Percentiles rank a stretch among this genome's conserved stretches.
Conservation (phyloP, 495 filamentous ascomycete species). For the Xylaria acuta region DNA sequence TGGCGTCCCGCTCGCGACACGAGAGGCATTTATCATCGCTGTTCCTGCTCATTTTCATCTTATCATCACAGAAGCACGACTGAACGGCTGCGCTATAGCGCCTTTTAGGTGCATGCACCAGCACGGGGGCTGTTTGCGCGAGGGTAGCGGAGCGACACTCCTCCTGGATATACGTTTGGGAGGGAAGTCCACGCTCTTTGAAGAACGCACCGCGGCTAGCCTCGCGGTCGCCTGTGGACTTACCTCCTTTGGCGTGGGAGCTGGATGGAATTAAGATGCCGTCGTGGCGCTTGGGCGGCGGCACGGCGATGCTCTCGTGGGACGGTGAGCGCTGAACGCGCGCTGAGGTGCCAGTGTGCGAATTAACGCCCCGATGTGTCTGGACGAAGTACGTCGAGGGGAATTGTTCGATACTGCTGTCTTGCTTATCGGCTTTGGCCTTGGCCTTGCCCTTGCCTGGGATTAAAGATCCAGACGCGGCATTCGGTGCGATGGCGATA, state of each 20-base stretch:
- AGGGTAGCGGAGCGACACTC: constrained; percentile 14
- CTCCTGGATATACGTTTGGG: neutral
- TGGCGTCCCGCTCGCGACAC: constrained; percentile 10
- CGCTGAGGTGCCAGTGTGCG: constrained; percentile 20
- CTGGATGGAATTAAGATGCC: constrained; percentile 8
- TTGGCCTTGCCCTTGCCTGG: neutral
- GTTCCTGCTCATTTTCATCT: no score
- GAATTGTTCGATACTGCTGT: no score
- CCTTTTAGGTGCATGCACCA: constrained; percentile 2
- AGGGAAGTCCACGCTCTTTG: constrained; percentile 20
- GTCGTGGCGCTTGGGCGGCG: constrained; percentile 18
- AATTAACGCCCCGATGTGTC: neutral
- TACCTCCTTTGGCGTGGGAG: neutral
- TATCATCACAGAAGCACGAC: constrained; percentile 13
- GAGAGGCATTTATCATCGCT: neutral
- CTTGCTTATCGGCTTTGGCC: no score
- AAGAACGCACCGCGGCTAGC: constrained; percentile 2
- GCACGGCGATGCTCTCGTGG: constrained; percentile 9
- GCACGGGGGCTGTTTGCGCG: neutral
- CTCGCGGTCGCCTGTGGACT: neutral
- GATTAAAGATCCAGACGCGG: neutral
- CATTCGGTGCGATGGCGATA: neutral
- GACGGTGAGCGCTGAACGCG: constrained; percentile 1
- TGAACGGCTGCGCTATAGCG: constrained; percentile 3
- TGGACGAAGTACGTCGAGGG: constrained; percentile 10